Evolutionary conservation across 805 yeast genomes (phyloP), one percentile per base, ranked within the genome.

Genomic region (Barnettozyma californica): DNA sequence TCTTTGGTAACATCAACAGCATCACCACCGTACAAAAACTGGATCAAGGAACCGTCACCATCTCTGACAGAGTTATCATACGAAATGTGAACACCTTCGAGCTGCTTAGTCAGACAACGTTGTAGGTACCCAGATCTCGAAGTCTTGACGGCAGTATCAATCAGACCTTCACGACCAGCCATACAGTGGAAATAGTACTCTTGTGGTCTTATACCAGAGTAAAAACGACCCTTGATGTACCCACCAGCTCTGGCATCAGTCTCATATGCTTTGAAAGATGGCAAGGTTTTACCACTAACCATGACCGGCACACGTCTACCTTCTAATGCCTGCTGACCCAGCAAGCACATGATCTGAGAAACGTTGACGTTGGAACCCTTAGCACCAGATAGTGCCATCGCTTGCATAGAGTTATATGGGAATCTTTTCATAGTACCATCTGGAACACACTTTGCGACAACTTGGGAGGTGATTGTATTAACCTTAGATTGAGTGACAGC

Each of bases 81-180:
- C 39, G 89, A 80, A 35, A 89, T 84, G 59, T 87, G 95, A 26
- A 94, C 95, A 74, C 99, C 99, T 69, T 94, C 99, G 55, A 94
- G 76, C 72, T 94, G 99, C 70, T 94, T 94, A 51, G 96, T 94
- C 70, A 94, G 78, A 80, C 99, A 95, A 73, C 99, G 84, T 73
- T 94, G 99, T 68, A 94, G 77, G 71, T 94, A 94, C 65, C 99
- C 99, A 51, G 98, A 91, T 71, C 97, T 84, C 19, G 97, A 88
- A 9, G 99, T 94, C 72, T 94, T 94, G 55, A 94, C 99, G 44
- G 99, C 99, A 51, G 99, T 94, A 77, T 94, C 99, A 73, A 94
- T 94, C 64, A 94, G 80, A 74, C 99, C 99, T 76, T 94, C 99
- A 76, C 99, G 86, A 71, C 99, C 99, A 48, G 99, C 99, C 99